These are phyloP conservation scores for Hypoxylon sp. DNA, from an alignment of 2,329 filamentous ascomycete genomes.

Conservation along the genomic window DNA sequence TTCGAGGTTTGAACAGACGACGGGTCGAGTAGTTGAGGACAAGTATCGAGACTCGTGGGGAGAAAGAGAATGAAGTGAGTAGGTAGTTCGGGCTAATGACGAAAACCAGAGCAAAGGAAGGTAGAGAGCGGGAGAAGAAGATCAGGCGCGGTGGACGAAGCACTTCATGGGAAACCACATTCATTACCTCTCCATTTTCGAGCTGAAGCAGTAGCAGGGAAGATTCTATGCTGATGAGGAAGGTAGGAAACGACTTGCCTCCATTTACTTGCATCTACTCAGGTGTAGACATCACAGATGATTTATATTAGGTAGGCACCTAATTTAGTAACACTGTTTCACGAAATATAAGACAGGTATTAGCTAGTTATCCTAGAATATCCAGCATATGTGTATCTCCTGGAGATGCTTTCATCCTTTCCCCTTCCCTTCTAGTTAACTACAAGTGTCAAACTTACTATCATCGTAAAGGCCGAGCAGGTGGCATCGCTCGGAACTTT, in stretches of 20 bases:
- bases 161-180: background rate
- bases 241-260: slow-evolving; percentile 1
- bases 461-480: too few relatives aligned
- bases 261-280: background rate
- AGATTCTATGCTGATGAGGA: background rate
- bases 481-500: too few relatives aligned
- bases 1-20: slow-evolving; percentile 10
- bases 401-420: too few relatives aligned
- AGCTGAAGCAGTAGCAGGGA: background rate
- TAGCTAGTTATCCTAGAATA: too few relatives aligned
- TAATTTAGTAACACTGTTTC: too few relatives aligned
- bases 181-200: background rate
- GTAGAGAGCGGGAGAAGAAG: background rate
- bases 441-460: too few relatives aligned
- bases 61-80: background rate
- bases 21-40: background rate
- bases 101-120: background rate
- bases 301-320: too few relatives aligned
- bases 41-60: slow-evolving; percentile 1
- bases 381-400: too few relatives aligned
- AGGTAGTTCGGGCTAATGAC: background rate
- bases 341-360: too few relatives aligned
- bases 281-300: background rate
- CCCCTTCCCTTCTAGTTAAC: too few relatives aligned
- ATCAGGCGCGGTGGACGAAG: background rate